A percentile compares a stretch with the other conserved stretches of the same genome.
Conservation (phyloP, 116 monocot species). For the Cymodocea nodosa region DNA sequence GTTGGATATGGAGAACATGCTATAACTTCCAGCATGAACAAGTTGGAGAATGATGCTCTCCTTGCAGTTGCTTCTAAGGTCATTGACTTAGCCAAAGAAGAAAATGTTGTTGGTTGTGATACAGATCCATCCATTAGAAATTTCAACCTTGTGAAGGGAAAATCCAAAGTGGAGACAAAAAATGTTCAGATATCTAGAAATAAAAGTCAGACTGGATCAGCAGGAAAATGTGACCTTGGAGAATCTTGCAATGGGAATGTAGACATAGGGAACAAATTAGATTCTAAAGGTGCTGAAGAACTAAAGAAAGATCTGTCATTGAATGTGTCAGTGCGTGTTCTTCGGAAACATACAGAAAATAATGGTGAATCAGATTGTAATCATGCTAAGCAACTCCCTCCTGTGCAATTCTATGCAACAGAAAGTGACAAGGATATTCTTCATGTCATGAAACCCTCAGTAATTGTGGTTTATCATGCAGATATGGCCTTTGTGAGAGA, state of each 20-base stretch:
- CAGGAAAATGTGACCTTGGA: not conserved
- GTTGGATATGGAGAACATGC: conserved; percentile 26
- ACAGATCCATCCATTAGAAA: conserved; percentile 13
- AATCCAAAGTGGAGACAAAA: conserved; percentile 8
- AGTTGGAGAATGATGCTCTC: conserved; percentile 76
- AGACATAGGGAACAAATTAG: conserved; percentile 6
- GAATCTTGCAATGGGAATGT: conserved; percentile 7
- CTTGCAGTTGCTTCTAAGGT: conserved; percentile 76
- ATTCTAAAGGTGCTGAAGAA: conserved; percentile 5
- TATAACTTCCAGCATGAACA: conserved; percentile 42
- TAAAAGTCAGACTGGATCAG: conserved; percentile 8
- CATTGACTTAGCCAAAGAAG: conserved; percentile 25
- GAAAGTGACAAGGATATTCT: conserved; percentile 67
- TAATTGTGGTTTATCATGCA: conserved; percentile 92
- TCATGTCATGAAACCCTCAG: conserved; percentile 65
- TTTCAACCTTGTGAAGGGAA: conserved; percentile 12
- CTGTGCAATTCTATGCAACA: conserved; percentile 86
- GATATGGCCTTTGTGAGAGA: conserved; percentile 86
- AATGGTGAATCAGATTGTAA: conserved; percentile 6
- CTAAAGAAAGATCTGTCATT: conserved; percentile 6
- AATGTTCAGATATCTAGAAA: conserved; percentile 5
- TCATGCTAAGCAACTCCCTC: conserved; percentile 49
- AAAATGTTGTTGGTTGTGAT: conserved; percentile 16
- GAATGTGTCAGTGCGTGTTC: conserved; percentile 11
- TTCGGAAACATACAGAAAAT: conserved; percentile 15